phyloP scores from a whole-genome alignment of 2,329 filamentous ascomycete species.

The Lachnellula cervina region DNA sequence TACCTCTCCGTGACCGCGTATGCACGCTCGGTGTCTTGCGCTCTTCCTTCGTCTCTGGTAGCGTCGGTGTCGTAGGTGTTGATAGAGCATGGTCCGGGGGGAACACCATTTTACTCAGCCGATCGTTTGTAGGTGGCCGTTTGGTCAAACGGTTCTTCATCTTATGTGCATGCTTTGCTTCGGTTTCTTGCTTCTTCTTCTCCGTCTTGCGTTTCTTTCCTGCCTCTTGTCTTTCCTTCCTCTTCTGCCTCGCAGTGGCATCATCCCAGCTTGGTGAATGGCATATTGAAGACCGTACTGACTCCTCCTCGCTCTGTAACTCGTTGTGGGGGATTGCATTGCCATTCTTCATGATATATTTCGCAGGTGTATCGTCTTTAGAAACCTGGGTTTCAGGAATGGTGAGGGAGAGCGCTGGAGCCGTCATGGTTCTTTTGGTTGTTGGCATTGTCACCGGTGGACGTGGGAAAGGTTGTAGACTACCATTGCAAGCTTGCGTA shows the following conservation, averaged over 20 bases:
- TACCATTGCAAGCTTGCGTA: slow-evolving; percentile 4
- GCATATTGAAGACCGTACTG: slow-evolving; percentile 42
- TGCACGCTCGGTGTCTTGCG: background rate
- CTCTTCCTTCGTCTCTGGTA: slow-evolving; percentile 2
- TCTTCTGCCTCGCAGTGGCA: slow-evolving; percentile 44
- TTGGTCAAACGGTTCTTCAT: slow-evolving; percentile 33
- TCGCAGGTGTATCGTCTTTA: slow-evolving; percentile 10
- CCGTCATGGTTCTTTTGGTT: slow-evolving; percentile 21
- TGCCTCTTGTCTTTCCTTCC: slow-evolving; percentile 39
- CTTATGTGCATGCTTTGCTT: slow-evolving; percentile 37
- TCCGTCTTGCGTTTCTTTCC: slow-evolving; percentile 39
- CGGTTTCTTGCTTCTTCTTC: slow-evolving; percentile 34
- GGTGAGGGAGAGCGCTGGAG: slow-evolving; percentile 17
- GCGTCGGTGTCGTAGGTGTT: slow-evolving; percentile 3
- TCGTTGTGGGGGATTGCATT: slow-evolving; percentile 14
- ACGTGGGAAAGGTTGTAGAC: slow-evolving; percentile 9
- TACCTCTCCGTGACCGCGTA: slow-evolving; percentile 17
- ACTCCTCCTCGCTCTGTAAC: slow-evolving; percentile 10
- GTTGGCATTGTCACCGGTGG: slow-evolving; percentile 8
- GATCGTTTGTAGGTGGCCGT: slow-evolving; percentile 22
- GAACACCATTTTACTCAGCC: slow-evolving; percentile 12
- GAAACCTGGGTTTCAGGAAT: slow-evolving; percentile 10
- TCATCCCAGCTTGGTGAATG: slow-evolving; percentile 60
- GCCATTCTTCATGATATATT: slow-evolving; percentile 17
- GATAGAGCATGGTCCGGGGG: slow-evolving; percentile 15